phyloP scores from a whole-genome alignment of 345 rosid species.

The Salix viminalis region DNA sequence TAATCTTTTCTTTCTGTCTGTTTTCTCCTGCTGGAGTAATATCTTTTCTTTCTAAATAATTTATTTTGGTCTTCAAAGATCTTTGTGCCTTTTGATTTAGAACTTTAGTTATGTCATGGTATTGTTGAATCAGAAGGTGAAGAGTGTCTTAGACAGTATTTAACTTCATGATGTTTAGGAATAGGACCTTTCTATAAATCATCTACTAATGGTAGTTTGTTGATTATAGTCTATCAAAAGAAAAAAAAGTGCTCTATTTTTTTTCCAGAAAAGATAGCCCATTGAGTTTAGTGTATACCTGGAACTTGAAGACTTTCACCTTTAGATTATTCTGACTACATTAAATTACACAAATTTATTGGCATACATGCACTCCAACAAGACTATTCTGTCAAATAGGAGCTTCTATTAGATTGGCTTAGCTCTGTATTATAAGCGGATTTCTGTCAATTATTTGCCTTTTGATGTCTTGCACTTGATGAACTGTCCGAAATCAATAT shows the following conservation, averaged over 20 bases:
- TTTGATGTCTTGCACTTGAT: not conserved
- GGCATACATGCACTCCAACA: constrained; percentile 8
- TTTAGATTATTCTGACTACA: constrained; percentile 7
- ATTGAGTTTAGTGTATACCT: not conserved
- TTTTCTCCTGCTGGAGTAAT: not conserved
- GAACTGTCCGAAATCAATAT: not conserved
- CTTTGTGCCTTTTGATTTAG: too few species aligned
- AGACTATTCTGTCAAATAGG: constrained; percentile 13
- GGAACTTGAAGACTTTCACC: not conserved
- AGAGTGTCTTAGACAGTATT: not conserved
- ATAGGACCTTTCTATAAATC: not conserved
- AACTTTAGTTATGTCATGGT: not conserved
- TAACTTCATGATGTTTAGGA: not conserved
- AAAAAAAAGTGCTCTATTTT: not conserved
- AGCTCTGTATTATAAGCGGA: constrained; percentile 16
- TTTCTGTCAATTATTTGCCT: constrained; percentile 3
- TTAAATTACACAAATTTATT: constrained; percentile 4
- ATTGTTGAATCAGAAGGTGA: not conserved
- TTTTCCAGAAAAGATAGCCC: not conserved
- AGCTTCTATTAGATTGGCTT: constrained; percentile 4
- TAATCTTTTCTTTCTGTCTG: not conserved
- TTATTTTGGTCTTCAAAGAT: too few species aligned
- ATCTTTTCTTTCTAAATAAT: not conserved
- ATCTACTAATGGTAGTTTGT: not conserved
- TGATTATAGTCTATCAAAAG: not conserved